phyloP scores from a whole-genome alignment of 768 basidiomycete genomes.

The Lactarius tabidus region DNA sequence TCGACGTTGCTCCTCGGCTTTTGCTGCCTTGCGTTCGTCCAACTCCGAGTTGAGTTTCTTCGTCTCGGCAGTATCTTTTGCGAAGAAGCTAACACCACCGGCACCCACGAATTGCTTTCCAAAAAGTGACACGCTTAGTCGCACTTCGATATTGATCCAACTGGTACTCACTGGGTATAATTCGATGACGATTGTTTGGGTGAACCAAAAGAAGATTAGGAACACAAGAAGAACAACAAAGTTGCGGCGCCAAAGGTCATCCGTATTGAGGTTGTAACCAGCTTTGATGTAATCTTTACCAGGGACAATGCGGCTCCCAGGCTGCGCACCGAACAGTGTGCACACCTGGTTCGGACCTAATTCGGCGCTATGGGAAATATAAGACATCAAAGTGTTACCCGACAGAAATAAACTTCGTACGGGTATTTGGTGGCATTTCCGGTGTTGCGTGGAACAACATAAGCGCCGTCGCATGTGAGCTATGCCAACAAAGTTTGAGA shows the following conservation, averaged over 20 bases:
- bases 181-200: conserved; percentile 66
- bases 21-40: conserved; percentile 43
- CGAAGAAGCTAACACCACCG: conserved; percentile 55
- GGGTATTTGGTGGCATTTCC: conserved; percentile 56
- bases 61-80: conserved; percentile 52
- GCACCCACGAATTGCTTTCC: conserved; percentile 52
- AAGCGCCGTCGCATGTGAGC: conserved; percentile 64
- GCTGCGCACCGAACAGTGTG: conserved; percentile 60
- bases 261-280: conserved; percentile 47
- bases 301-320: conserved; percentile 57
- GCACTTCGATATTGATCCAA: conserved; percentile 25
- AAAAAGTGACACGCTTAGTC: conserved; percentile 20
- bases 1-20: conserved; percentile 32
- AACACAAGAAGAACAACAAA: conserved; percentile 72
- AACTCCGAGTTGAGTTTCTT: conserved; percentile 52
- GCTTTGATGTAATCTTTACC: conserved; percentile 81
- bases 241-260: conserved; percentile 63
- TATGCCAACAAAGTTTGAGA: conserved; percentile 3
- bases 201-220: conserved; percentile 62
- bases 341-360: conserved; percentile 72
- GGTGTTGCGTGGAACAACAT: conserved; percentile 61
- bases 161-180: conserved; percentile 48
- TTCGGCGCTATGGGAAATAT: conserved; percentile 49
- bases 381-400: background rate
- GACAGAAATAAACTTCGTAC: conserved; percentile 35